A percentile compares a stretch with the other conserved stretches of the same genome.
Conservation (phyloP, 257 asterid species). For the Hygrophila difformis region DNA sequence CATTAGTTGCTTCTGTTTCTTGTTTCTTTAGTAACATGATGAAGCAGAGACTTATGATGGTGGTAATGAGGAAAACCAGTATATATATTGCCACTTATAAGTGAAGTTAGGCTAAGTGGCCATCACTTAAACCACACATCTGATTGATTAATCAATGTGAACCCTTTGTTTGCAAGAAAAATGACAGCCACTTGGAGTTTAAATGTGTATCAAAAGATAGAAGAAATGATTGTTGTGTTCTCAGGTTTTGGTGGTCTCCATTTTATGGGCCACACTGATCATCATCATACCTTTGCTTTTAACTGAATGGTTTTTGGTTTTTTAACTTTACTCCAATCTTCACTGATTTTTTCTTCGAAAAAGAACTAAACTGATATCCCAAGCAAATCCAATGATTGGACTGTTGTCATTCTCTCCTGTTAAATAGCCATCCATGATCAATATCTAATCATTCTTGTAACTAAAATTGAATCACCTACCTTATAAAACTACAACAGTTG, state of each 20-base stretch:
- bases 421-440: slow-evolving; percentile 1
- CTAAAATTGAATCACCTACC: no score
- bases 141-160: slow-evolving; percentile 1
- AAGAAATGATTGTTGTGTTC: not conserved
- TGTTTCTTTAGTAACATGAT: not conserved
- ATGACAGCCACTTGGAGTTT: no score
- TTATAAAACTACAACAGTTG: no score
- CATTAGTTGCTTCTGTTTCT: no score
- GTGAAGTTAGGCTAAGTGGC: slow-evolving; percentile 27
- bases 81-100: slow-evolving; percentile 11
- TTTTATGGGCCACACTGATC: slow-evolving; percentile 13
- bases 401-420: not conserved
- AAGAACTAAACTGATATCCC: not conserved
- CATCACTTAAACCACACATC: slow-evolving; percentile 10
- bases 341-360: not conserved
- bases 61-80: slow-evolving; percentile 14
- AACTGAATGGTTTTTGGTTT: slow-evolving; percentile 2
- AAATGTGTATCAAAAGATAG: no score
- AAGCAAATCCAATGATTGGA: slow-evolving; percentile 11
- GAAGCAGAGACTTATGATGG: slow-evolving; percentile 12
- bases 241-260: not conserved
- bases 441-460: no score
- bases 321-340: not conserved
- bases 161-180: slow-evolving; percentile 20
- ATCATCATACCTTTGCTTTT: slow-evolving; percentile 21